Conservation (phyloP, 495 filamentous ascomycete genomes). For the Filosporella fistucella region DNA sequence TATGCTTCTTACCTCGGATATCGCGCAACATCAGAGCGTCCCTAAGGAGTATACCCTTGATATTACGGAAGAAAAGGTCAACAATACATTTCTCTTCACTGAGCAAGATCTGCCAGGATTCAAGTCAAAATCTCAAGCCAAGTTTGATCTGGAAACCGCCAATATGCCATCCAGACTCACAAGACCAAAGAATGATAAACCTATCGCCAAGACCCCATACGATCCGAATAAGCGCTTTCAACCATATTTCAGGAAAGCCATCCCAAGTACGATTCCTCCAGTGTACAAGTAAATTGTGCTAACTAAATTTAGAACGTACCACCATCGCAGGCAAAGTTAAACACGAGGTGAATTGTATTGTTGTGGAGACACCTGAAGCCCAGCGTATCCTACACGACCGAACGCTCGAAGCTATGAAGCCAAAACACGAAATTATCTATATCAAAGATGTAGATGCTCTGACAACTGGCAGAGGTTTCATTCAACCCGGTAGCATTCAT, state of each 20-base stretch:
- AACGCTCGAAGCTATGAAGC: slow-evolving; percentile 58
- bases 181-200: slow-evolving; percentile 29
- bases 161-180: slow-evolving; percentile 47
- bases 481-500: slow-evolving; percentile 45
- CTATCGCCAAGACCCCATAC: slow-evolving; percentile 31
- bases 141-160: slow-evolving; percentile 39
- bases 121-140: slow-evolving; percentile 51
- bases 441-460: slow-evolving; percentile 37
- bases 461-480: slow-evolving; percentile 28
- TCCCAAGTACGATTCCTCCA: no score
- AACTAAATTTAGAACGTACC: slow-evolving; percentile 56
- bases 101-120: slow-evolving; percentile 87
- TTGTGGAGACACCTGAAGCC: slow-evolving; percentile 71
- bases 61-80: slow-evolving; percentile 51
- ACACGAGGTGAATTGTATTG: slow-evolving; percentile 74
- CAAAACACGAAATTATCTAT: slow-evolving; percentile 47
- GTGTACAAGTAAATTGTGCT: no score
- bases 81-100: slow-evolving; percentile 85
- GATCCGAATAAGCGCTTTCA: slow-evolving; percentile 58
- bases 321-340: slow-evolving; percentile 65
- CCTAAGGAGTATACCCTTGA: slow-evolving; percentile 83
- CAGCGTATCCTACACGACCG: slow-evolving; percentile 53
- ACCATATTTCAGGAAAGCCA: slow-evolving; percentile 69
- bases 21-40: slow-evolving; percentile 57
- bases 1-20: slow-evolving; percentile 44